Conservation (phyloP, 2,329 filamentous ascomycete species). For the Alternaria angustiovoidea region DNA sequence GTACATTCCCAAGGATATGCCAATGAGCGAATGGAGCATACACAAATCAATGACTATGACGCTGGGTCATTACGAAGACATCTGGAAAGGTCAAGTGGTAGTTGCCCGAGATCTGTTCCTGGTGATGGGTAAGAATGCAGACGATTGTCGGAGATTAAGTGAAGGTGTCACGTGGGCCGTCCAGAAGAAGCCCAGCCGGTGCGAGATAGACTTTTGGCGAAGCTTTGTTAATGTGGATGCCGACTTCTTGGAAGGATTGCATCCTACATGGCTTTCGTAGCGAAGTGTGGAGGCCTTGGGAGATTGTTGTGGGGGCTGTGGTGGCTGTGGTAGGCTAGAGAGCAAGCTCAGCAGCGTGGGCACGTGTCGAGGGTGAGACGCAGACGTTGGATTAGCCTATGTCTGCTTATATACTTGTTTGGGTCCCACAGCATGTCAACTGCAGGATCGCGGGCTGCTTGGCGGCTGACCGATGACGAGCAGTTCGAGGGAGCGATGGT, state of each 20-base stretch:
- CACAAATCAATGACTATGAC: slow-evolving; percentile 50
- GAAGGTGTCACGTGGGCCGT: slow-evolving; percentile 56
- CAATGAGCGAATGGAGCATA: slow-evolving; percentile 54
- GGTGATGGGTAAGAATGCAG: slow-evolving; percentile 56
- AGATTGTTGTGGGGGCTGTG: too few species aligned
- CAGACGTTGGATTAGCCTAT: neutral
- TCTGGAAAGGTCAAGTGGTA: slow-evolving; percentile 50
- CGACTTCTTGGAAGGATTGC: slow-evolving; percentile 54
- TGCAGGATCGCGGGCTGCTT: slow-evolving; percentile 2
- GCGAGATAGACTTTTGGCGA: slow-evolving; percentile 62
- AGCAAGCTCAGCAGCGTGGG: neutral
- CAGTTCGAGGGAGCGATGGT: neutral
- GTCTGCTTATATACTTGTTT: neutral
- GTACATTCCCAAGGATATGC: slow-evolving; percentile 60
- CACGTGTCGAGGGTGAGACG: neutral
- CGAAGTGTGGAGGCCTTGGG: neutral
- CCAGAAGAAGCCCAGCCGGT: slow-evolving; percentile 56
- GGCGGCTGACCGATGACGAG: neutral
- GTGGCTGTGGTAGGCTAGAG: neutral
- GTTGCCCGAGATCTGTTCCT: slow-evolving; percentile 56
- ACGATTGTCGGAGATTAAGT: slow-evolving; percentile 52
- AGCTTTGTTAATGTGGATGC: slow-evolving; percentile 60
- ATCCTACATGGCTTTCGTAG: slow-evolving; percentile 47
- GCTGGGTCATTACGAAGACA: slow-evolving; percentile 39
- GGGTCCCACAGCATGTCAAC: neutral